Conservation (phyloP, 352 stramenopile species). For the Globisporangium solare region DNA sequence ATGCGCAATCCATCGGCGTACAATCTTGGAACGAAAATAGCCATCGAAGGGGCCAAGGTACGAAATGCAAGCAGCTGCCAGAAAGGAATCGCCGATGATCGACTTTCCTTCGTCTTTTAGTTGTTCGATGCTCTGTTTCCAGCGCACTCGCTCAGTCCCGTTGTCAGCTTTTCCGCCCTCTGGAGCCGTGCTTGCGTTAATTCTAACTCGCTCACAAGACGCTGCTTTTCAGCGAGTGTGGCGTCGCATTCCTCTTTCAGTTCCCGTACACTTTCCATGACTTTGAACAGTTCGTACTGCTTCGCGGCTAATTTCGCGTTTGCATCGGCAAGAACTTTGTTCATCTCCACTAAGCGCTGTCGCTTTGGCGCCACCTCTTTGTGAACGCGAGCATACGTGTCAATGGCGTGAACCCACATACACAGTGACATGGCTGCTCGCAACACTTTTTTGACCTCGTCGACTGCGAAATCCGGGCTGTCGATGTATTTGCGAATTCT, state of each 20-base stretch:
- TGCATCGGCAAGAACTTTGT: slow-evolving; percentile 59
- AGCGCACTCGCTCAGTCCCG: slow-evolving; percentile 60
- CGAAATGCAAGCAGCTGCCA: slow-evolving; percentile 50
- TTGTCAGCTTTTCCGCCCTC: slow-evolving; percentile 56
- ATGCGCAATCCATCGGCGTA: slow-evolving; percentile 29
- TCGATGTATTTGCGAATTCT: slow-evolving; percentile 80
- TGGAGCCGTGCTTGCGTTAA: slow-evolving; percentile 51
- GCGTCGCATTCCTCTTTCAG: slow-evolving; percentile 63
- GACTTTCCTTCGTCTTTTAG: slow-evolving; percentile 36
- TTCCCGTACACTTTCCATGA: slow-evolving; percentile 40
- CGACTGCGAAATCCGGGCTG: slow-evolving; percentile 74
- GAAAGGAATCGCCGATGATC: slow-evolving; percentile 58
- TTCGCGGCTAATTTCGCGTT: slow-evolving; percentile 70
- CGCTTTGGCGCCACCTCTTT: slow-evolving; percentile 78
- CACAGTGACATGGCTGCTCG: slow-evolving; percentile 78
- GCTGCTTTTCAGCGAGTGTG: slow-evolving; percentile 61
- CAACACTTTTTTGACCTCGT: slow-evolving; percentile 83
- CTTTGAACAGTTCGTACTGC: slow-evolving; percentile 56
- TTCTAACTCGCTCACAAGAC: slow-evolving; percentile 57
- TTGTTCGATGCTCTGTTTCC: slow-evolving; percentile 60
- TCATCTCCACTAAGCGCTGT: slow-evolving; percentile 67
- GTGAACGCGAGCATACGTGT: slow-evolving; percentile 71
- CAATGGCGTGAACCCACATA: slow-evolving; percentile 85
- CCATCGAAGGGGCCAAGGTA: slow-evolving; percentile 71
- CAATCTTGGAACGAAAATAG: slow-evolving; percentile 27